Percentiles rank a stretch among this genome's conserved stretches.
These are phyloP conservation scores for Parsonsia alboflavescens DNA, from an alignment of 257 asterid species.

Conservation along the genomic window DNA sequence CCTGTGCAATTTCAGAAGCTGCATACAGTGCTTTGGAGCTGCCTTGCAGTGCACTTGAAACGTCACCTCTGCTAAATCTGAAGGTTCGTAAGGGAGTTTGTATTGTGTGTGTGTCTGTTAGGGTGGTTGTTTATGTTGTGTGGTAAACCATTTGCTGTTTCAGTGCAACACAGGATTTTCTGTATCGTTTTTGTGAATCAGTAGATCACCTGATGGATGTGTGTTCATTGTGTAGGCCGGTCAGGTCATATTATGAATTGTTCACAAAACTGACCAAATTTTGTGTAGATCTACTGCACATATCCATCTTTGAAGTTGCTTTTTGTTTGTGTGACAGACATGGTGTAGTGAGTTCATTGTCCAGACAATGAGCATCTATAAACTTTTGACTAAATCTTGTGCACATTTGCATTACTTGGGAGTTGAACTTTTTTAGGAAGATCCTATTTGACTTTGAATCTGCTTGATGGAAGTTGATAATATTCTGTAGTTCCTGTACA, in stretches of 20 bases:
- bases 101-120: background rate
- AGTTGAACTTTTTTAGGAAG: background rate
- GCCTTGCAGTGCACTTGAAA: conserved; percentile 81
- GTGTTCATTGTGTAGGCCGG: background rate
- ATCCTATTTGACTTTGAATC: background rate
- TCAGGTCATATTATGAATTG: background rate
- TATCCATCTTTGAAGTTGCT: background rate
- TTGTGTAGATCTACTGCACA: background rate
- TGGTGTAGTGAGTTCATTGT: background rate
- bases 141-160: background rate
- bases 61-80: conserved; percentile 75
- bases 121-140: background rate
- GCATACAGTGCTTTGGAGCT: conserved; percentile 97
- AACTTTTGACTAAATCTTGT: background rate
- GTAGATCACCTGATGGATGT: background rate
- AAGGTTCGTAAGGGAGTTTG: conserved; percentile 49
- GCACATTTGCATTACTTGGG: no score
- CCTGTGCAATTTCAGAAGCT: conserved; percentile 90
- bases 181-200: background rate
- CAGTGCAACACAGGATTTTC: background rate
- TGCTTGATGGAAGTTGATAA: background rate
- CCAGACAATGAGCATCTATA: background rate
- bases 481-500: background rate
- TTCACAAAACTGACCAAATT: background rate
- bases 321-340: background rate